Evolutionary conservation across 192 early-diverging fungal genomes (phyloP).

Genomic region (Chytriomyces sp.): DNA sequence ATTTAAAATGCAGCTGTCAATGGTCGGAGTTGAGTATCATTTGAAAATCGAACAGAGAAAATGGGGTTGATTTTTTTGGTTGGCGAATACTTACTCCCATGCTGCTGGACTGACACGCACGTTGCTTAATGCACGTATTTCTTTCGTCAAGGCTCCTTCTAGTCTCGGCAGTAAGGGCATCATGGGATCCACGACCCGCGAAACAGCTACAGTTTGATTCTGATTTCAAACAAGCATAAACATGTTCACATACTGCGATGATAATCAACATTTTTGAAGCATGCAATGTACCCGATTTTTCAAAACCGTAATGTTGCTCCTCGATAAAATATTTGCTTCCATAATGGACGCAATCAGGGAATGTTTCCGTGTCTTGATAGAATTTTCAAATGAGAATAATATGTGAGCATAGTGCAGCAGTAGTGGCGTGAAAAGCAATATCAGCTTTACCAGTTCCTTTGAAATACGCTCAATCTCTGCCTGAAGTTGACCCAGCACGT

Average conservation of each 20-base stretch:
- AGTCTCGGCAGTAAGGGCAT: neutral
- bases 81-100: too few relatives aligned
- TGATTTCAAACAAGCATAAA: neutral
- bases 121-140: neutral
- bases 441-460: neutral
- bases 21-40: too few relatives aligned
- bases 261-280: neutral
- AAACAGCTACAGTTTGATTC: neutral
- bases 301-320: slow-evolving; percentile 1
- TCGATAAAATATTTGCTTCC: slow-evolving; percentile 31
- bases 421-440: neutral
- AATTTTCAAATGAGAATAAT: neutral
- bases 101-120: neutral
- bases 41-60: too few relatives aligned
- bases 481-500: neutral
- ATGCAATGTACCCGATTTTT: slow-evolving; percentile 9
- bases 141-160: neutral
- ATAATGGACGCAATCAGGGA: slow-evolving; percentile 27
- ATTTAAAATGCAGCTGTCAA: too few relatives aligned
- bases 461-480: neutral
- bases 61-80: too few relatives aligned
- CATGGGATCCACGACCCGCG: neutral
- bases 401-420: neutral
- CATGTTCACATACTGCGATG: neutral
- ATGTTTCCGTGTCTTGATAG: slow-evolving; percentile 26